Base-by-base conservation (phyloP, 1,284 basidiomycete species). In the Puccinia polysora region DNA sequence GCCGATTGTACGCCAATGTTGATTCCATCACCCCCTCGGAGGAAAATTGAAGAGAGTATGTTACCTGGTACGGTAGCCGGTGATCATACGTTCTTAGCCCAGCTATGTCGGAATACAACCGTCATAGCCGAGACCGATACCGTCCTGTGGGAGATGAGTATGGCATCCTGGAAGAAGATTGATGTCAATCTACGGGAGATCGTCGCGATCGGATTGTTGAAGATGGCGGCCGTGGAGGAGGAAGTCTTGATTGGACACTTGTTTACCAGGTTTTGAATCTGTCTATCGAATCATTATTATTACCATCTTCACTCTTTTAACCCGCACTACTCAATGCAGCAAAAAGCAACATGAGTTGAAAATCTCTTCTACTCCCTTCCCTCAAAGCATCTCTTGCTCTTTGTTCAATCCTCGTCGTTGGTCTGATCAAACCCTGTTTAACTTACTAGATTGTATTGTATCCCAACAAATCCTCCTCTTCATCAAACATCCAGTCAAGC, bases 31-130 rank as follows among this genome's bases (percentile, higher is more conserved):
- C 49, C 25, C 23, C 18, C 34, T 15, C 34, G 63, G 28, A 50
- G 47, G 25, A 68, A 70, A 38, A 56, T 75, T 2, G 73, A 73
- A 38, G 76, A 78, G 52, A 74, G 74, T 4, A 96, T 95, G 92
- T 90, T 95, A 0, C 87, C 91, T 1, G 92, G 91, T 0, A 91
- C 91, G 0, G 82, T 95, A 4, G 90, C 92, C 1, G 93, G 93
- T 0, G 93, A 96, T 80, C 81, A 96, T 68, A 88, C 89, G 0
- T 88, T 88, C 43, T 81, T 97, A 28, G 87, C 89, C 7, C 86
- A 86, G 18, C 83, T 87, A 47, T 83, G 85, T 25, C 83, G 93
- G 58, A 96, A 95, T 78, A 88, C 91, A n/a, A 90, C 87, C 2
- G 90, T 90, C 28, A 82, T 88, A 0, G 90, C 88, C 1, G 93